phyloP scores from a whole-genome alignment of 805 yeast species.

The Starmerella tilneyi region DNA sequence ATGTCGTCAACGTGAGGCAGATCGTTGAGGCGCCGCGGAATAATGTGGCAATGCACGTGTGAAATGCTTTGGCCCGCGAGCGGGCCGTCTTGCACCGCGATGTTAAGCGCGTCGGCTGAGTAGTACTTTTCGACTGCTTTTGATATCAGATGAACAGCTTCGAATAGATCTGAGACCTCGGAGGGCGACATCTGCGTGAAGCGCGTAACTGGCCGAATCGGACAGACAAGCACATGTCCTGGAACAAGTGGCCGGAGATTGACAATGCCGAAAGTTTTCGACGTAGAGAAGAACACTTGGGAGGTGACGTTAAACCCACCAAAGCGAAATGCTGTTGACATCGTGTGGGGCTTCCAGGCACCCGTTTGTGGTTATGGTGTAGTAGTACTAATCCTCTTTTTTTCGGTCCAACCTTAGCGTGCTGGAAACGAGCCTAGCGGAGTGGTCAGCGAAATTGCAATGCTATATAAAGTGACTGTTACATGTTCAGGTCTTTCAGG shows the following conservation, averaged over 20 bases:
- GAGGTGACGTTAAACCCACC: constrained; percentile 29
- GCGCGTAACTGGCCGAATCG: constrained; percentile 56
- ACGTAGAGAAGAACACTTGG: constrained; percentile 43
- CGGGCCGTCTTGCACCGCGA: constrained; percentile 93
- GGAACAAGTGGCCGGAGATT: constrained; percentile 86
- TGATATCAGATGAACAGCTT: constrained; percentile 60
- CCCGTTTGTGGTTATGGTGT: no score
- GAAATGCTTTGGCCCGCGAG: constrained; percentile 96
- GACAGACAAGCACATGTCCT: constrained; percentile 87
- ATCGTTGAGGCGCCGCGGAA: constrained; percentile 59
- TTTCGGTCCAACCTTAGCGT: no score
- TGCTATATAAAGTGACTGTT: no score
- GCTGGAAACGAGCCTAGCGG: no score
- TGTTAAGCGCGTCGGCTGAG: constrained; percentile 72
- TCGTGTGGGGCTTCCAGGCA: background rate
- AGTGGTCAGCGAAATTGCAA: no score
- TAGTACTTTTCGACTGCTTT: constrained; percentile 54
- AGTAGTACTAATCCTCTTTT: no score
- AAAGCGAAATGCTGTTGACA: constrained; percentile 23
- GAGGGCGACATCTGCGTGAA: constrained; percentile 59
- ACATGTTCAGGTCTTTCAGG: no score
- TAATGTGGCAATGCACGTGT: constrained; percentile 86
- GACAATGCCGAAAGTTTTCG: constrained; percentile 71
- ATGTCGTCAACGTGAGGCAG: constrained; percentile 63
- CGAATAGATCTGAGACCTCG: constrained; percentile 67